Conservation (phyloP, 2,329 filamentous ascomycete genomes). For the Stenocarpella maydis region DNA sequence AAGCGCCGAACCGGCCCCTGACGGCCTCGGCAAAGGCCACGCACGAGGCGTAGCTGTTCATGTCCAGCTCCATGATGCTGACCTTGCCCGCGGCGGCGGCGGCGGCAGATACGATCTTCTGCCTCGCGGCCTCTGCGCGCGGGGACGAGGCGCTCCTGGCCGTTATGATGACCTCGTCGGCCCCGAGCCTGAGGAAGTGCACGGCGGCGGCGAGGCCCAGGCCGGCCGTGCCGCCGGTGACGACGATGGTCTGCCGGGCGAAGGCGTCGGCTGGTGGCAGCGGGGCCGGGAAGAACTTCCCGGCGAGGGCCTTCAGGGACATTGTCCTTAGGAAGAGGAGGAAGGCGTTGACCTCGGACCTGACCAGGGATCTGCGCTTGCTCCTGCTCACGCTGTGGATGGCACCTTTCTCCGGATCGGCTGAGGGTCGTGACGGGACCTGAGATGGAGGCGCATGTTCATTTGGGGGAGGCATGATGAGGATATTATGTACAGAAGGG, state of each 20-base stretch:
- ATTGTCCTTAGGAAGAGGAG: constrained; percentile 1
- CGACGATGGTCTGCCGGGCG: constrained; percentile 45
- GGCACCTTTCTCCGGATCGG: background rate
- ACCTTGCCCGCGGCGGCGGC: constrained; percentile 31
- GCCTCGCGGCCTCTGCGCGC: constrained; percentile 49
- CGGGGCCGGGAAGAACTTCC: constrained; percentile 40
- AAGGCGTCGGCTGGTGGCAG: constrained; percentile 39
- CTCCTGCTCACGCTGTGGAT: background rate
- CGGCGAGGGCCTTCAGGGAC: constrained; percentile 1
- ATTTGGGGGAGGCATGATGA: background rate
- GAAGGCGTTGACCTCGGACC: background rate
- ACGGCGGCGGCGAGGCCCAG: constrained; percentile 51
- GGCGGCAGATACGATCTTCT: constrained; percentile 43
- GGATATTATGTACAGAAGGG: background rate
- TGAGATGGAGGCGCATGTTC: background rate
- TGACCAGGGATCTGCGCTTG: background rate
- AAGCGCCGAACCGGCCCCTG: constrained; percentile 37
- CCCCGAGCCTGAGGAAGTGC: constrained; percentile 50
- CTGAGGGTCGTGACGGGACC: background rate
- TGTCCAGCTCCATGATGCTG: constrained; percentile 40
- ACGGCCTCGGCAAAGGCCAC: constrained; percentile 38
- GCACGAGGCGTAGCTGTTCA: constrained; percentile 41
- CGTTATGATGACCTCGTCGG: constrained; percentile 51
- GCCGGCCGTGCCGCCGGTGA: constrained; percentile 53
- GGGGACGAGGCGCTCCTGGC: constrained; percentile 43